phyloP scores from a whole-genome alignment of 2,329 filamentous ascomycete genomes.

The Stachybotrys echinatus region DNA sequence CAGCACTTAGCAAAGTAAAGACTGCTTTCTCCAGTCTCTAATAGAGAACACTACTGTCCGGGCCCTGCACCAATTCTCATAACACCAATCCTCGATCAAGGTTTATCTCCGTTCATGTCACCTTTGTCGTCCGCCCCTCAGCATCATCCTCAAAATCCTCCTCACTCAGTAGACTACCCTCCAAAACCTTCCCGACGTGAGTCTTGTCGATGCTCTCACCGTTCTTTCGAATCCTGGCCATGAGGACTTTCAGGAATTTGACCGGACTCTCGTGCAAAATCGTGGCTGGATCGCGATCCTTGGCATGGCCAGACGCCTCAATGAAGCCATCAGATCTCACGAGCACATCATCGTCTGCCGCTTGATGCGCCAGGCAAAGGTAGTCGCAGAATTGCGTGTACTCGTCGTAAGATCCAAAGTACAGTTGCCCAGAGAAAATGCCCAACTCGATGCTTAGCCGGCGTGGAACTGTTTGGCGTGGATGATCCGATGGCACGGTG shows the following conservation, averaged over 20 bases:
- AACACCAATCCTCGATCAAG: too few species aligned
- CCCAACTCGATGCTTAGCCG: constrained; percentile 40
- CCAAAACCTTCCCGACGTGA: constrained; percentile 32
- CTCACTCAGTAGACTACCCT: constrained; percentile 18
- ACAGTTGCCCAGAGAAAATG: constrained; percentile 61
- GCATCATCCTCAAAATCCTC: constrained; percentile 17
- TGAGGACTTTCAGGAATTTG: constrained; percentile 25
- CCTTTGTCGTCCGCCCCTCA: too few species aligned
- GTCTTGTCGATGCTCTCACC: constrained; percentile 33
- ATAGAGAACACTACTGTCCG: too few species aligned
- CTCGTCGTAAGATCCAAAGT: constrained; percentile 45
- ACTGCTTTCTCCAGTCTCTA: too few species aligned
- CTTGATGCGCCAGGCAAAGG: constrained; percentile 37
- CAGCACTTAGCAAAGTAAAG: too few species aligned
- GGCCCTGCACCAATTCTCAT: too few species aligned
- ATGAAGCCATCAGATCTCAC: constrained; percentile 20
- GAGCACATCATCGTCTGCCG: constrained; percentile 14
- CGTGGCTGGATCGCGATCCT: background rate
- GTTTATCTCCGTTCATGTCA: too few species aligned
- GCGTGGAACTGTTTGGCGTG: background rate
- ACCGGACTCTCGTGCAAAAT: background rate
- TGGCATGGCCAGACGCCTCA: constrained; percentile 4
- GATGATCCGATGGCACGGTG: background rate
- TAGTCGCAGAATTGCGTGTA: constrained; percentile 46
- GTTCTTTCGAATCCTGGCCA: constrained; percentile 29